Percentiles rank a stretch among this genome's conserved stretches.
phyloP scores from a whole-genome alignment of 2,329 filamentous ascomycete genomes.

The Alternaria ethzedia region DNA sequence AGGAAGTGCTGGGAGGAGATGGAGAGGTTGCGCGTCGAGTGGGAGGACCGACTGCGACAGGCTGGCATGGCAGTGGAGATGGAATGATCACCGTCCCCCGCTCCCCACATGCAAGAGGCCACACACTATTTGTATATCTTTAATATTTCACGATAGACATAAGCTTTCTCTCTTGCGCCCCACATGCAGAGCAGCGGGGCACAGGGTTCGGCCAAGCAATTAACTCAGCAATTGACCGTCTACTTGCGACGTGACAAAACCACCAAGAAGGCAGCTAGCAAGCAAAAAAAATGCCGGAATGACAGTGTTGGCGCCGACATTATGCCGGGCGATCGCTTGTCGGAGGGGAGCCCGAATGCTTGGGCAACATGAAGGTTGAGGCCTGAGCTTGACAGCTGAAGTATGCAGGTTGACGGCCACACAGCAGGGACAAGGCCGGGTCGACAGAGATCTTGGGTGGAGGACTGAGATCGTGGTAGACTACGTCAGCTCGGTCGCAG shows the following conservation, averaged over 20 bases:
- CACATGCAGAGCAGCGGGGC: neutral
- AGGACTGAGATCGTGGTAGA: neutral
- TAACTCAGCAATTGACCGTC: neutral
- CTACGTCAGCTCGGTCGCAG: neutral
- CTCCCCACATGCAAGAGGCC: neutral
- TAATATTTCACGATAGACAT: neutral
- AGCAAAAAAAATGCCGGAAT: constrained; percentile 1
- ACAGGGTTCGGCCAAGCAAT: neutral
- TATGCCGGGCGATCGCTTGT: constrained; percentile 1
- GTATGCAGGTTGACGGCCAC: neutral
- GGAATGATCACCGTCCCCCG: constrained; percentile 15
- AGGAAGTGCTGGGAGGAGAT: constrained; percentile 71
- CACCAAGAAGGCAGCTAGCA: neutral
- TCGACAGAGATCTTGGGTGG: neutral
- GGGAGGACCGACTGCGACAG: constrained; percentile 57
- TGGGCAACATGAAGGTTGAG: neutral
- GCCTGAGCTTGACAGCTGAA: neutral
- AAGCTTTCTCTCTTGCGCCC: neutral
- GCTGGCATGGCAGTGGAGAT: constrained; percentile 48
- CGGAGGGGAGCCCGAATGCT: constrained; percentile 4
- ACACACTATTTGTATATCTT: neutral
- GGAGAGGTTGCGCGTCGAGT: constrained; percentile 71
- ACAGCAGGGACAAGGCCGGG: neutral
- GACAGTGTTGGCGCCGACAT: neutral
- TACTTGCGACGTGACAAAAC: neutral